Evolutionary conservation across 2,329 filamentous ascomycete genomes (phyloP).

Genomic region (Ophiostoma piceae): DNA sequence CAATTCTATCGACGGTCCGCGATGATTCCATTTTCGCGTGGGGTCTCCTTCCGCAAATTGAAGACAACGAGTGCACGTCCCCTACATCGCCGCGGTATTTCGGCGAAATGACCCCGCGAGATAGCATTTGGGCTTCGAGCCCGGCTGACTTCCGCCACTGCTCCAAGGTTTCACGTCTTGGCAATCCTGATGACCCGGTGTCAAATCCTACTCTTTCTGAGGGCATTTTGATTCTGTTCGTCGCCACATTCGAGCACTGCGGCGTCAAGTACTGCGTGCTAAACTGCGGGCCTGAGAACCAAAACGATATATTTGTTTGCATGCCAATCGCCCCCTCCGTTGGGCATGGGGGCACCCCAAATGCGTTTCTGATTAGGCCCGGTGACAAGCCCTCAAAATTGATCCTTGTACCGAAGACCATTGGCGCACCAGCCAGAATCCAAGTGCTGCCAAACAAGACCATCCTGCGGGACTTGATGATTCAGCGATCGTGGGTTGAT

Average conservation of each 20-base stretch:
- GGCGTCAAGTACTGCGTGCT: too few species aligned
- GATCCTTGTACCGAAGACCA: not conserved
- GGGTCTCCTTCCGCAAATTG: not conserved
- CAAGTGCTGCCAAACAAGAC: not conserved
- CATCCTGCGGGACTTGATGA: not conserved
- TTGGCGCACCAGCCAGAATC: not conserved
- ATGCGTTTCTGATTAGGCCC: too few species aligned
- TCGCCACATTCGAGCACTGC: too few species aligned
- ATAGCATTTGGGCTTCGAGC: not conserved
- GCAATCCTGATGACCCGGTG: too few species aligned
- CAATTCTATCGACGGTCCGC: constrained; percentile 26
- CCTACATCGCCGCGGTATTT: too few species aligned
- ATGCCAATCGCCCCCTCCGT: too few species aligned
- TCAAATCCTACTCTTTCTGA: not conserved
- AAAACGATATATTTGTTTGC: too few species aligned
- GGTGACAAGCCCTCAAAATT: too few species aligned
- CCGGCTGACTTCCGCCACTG: not conserved
- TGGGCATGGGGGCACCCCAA: too few species aligned
- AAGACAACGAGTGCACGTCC: not conserved
- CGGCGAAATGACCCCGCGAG: too few species aligned
- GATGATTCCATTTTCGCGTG: constrained; percentile 23
- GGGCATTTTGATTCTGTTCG: not conserved
- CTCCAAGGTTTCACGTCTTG: not conserved
- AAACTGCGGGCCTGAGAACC: too few species aligned
- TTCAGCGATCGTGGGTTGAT: not conserved